Evolutionary conservation across 2,329 filamentous ascomycete species (phyloP).

Genomic region (Aspergillus tamarii): DNA sequence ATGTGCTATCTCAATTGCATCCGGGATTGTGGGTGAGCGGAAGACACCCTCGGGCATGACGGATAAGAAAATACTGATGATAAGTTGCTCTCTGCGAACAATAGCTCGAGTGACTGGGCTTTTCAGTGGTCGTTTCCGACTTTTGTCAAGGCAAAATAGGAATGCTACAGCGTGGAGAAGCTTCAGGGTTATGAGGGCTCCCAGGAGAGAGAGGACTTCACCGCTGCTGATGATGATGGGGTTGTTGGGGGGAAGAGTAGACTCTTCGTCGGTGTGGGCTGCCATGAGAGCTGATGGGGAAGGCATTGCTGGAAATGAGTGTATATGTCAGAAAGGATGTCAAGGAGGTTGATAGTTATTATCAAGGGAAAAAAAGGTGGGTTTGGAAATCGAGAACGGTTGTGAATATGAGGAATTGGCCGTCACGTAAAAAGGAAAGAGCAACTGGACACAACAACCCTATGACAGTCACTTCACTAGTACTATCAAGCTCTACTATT

Average conservation of each 20-base stretch:
- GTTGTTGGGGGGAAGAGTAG: background rate
- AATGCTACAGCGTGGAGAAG: constrained; percentile 27
- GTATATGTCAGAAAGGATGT: background rate
- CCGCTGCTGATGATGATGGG: constrained; percentile 12
- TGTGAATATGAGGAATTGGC: background rate
- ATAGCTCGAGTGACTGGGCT: constrained; percentile 22
- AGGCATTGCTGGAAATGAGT: background rate
- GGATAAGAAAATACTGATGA: constrained; percentile 24
- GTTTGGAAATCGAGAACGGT: too few species aligned
- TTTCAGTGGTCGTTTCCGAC: constrained; percentile 1
- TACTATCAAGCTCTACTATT: too few species aligned
- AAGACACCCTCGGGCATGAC: constrained; percentile 19
- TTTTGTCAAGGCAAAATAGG: constrained; percentile 18
- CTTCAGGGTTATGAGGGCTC: constrained; percentile 28
- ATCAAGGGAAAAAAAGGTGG: background rate
- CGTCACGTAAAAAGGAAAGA: background rate
- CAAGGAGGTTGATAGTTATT: background rate
- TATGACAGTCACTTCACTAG: too few species aligned
- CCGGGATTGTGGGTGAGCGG: constrained; percentile 10
- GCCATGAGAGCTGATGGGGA: background rate
- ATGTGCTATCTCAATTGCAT: background rate
- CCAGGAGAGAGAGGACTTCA: constrained; percentile 23
- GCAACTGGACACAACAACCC: background rate
- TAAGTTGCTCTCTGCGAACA: constrained; percentile 25
- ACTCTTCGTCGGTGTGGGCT: background rate